Evolutionary conservation across 768 basidiomycete genomes (phyloP).

Genomic region (Mrakia blollopis): DNA sequence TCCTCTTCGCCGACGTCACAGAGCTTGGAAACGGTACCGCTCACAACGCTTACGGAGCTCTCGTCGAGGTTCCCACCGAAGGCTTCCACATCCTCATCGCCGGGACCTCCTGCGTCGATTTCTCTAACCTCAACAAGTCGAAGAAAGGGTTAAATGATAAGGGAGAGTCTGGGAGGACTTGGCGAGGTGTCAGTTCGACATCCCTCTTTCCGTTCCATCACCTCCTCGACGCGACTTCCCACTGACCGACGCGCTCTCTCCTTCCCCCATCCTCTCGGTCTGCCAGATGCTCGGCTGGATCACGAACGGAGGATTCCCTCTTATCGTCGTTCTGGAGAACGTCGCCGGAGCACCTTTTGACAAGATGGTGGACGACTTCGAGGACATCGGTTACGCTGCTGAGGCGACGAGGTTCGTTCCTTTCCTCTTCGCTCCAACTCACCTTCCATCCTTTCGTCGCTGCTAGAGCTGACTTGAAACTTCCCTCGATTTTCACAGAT

Average conservation of each 20-base stretch:
- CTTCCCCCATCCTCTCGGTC: slow-evolving; percentile 48
- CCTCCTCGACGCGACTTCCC: too few relatives aligned
- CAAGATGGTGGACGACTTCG: slow-evolving; percentile 69
- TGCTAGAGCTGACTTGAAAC: neutral
- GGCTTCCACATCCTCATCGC: slow-evolving; percentile 71
- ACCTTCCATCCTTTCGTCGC: neutral
- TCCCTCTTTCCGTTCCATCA: neutral
- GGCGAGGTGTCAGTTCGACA: slow-evolving; percentile 55
- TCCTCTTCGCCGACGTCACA: slow-evolving; percentile 89
- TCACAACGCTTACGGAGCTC: slow-evolving; percentile 85
- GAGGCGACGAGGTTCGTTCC: slow-evolving; percentile 66
- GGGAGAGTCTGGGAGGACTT: slow-evolving; percentile 90
- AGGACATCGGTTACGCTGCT: slow-evolving; percentile 69
- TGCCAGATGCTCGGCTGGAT: slow-evolving; percentile 89
- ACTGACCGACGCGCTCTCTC: neutral
- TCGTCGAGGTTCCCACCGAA: slow-evolving; percentile 84
- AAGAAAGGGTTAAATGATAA: slow-evolving; percentile 83
- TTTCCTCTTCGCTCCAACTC: neutral
- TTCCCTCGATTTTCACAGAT: slow-evolving; percentile 26
- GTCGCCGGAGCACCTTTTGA: slow-evolving; percentile 88
- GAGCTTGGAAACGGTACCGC: slow-evolving; percentile 61
- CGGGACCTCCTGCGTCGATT: slow-evolving; percentile 94
- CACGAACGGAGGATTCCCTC: slow-evolving; percentile 69
- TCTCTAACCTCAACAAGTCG: slow-evolving; percentile 89
- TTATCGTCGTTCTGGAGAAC: slow-evolving; percentile 90